Evolutionary conservation across 2,329 filamentous ascomycete genomes (phyloP).

Genomic region (Xylariaceae sp.): DNA sequence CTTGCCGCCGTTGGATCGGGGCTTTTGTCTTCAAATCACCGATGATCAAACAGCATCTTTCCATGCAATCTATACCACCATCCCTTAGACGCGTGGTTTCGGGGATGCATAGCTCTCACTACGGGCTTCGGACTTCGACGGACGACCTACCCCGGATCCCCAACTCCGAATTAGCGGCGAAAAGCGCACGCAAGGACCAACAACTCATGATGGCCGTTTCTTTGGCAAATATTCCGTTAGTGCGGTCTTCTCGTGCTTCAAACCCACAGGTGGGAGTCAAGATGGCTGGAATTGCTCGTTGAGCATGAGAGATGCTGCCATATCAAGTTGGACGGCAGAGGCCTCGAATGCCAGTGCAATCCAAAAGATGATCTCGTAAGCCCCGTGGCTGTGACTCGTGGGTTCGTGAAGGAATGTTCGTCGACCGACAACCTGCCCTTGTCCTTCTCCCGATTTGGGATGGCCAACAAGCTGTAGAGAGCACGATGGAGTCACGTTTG

Average conservation of each 20-base stretch:
- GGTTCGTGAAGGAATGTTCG: neutral
- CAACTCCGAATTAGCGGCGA: conserved; percentile 6
- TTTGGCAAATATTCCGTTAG: neutral
- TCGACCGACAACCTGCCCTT: too few relatives aligned
- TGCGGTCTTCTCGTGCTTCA: too few relatives aligned
- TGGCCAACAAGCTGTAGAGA: too few relatives aligned
- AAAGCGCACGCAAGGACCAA: conserved; percentile 5
- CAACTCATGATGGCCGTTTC: neutral
- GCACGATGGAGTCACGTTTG: too few relatives aligned
- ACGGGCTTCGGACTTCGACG: conserved; percentile 16
- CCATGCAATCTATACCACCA: neutral
- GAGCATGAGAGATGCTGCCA: too few relatives aligned
- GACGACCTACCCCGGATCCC: conserved; percentile 16
- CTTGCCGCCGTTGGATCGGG: neutral
- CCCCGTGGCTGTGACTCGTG: neutral
- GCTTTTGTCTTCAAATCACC: neutral
- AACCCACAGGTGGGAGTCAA: too few relatives aligned
- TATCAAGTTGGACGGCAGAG: too few relatives aligned
- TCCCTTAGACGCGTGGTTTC: neutral
- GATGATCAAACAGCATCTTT: neutral
- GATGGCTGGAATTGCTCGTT: too few relatives aligned
- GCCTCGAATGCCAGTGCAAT: too few relatives aligned
- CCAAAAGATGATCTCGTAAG: too few relatives aligned
- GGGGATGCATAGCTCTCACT: conserved; percentile 1
- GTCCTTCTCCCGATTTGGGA: too few relatives aligned